A percentile compares a stretch with the other conserved stretches of the same genome.
Conservation (phyloP, 768 basidiomycete species). For the Tulasnella sp. region DNA sequence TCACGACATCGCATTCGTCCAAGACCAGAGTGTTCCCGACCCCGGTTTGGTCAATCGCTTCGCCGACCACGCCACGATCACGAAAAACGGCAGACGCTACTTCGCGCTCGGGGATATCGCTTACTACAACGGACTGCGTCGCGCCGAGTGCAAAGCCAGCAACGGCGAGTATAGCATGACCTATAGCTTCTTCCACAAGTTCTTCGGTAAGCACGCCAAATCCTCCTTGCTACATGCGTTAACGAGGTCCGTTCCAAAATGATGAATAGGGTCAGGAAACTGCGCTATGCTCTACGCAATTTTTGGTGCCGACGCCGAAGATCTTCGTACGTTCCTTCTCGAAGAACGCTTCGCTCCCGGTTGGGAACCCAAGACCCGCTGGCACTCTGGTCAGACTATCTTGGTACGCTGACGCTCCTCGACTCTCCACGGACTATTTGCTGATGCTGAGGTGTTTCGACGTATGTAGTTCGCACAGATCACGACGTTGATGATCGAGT, state of each 20-base stretch:
- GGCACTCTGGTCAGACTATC: slow-evolving; percentile 49
- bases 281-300: slow-evolving; percentile 49
- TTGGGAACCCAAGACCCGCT: slow-evolving; percentile 52
- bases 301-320: slow-evolving; percentile 51
- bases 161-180: slow-evolving; percentile 49
- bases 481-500: not conserved
- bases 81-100: slow-evolving; percentile 40
- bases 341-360: slow-evolving; percentile 62
- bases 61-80: slow-evolving; percentile 21
- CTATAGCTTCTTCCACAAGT: slow-evolving; percentile 34
- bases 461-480: not conserved
- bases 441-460: not conserved
- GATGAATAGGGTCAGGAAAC: slow-evolving; percentile 44
- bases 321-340: slow-evolving; percentile 42
- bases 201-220: slow-evolving; percentile 56
- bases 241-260: too few species aligned
- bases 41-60: slow-evolving; percentile 35
- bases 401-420: not conserved
- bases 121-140: slow-evolving; percentile 44
- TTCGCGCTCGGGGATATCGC: slow-evolving; percentile 53
- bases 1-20: slow-evolving; percentile 35
- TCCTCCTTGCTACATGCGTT: too few species aligned
- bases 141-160: slow-evolving; percentile 38
- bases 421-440: not conserved
- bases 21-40: slow-evolving; percentile 45